Evolutionary conservation across 805 yeast genomes (phyloP).

Genomic region (Pichia kluyveri): DNA sequence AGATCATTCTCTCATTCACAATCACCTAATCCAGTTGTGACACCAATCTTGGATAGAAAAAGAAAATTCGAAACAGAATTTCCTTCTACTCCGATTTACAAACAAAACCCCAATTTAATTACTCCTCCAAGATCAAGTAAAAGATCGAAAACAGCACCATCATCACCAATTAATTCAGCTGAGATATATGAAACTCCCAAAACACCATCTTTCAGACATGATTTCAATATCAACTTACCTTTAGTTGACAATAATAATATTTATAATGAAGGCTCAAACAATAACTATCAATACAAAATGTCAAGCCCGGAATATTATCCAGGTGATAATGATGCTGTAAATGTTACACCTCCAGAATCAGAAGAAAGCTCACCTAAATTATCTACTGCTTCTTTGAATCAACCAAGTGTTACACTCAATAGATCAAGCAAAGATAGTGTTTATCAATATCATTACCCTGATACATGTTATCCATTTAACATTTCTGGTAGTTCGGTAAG

Average conservation of each 20-base stretch:
- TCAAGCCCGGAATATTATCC: constrained; percentile 11
- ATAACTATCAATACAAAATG: constrained; percentile 5
- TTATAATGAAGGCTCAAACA: background rate
- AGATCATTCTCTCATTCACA: background rate
- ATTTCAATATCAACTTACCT: background rate
- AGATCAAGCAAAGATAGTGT: constrained; percentile 16
- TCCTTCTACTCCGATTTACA: background rate
- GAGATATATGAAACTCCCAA: constrained; percentile 12
- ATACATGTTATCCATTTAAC: constrained; percentile 28
- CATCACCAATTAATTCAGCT: background rate
- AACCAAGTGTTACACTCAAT: constrained; percentile 11
- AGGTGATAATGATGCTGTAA: constrained; percentile 1
- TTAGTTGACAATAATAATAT: background rate
- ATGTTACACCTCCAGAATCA: constrained; percentile 23
- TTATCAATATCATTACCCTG: constrained; percentile 22
- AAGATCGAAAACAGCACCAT: constrained; percentile 18
- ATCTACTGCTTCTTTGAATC: constrained; percentile 13
- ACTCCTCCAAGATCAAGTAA: constrained; percentile 16
- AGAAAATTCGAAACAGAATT: constrained; percentile 3
- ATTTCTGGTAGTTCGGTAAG: constrained; percentile 17
- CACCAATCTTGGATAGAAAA: constrained; percentile 1
- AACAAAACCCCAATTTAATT: background rate
- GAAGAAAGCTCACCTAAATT: constrained; percentile 17
- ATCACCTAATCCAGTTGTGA: background rate
- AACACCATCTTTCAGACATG: constrained; percentile 13